These are phyloP conservation scores for Physcia stellaris DNA, from an alignment of 495 filamentous ascomycete genomes.

Conservation along the genomic window DNA sequence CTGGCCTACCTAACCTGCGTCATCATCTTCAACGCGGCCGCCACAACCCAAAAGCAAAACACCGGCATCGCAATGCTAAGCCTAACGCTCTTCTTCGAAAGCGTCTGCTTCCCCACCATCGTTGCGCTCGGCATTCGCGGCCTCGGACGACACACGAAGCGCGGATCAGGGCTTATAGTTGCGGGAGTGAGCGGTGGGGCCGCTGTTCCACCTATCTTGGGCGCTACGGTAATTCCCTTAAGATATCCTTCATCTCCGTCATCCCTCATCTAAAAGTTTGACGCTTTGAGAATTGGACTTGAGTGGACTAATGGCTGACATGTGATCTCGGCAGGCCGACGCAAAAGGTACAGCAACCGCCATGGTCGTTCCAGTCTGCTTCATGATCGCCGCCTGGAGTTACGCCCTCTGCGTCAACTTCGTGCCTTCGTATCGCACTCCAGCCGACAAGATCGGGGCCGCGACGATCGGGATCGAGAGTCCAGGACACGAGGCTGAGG, in stretches of 20 bases:
- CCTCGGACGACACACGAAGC: conserved; percentile 45
- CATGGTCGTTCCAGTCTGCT: conserved; percentile 43
- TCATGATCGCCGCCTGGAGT: conserved; percentile 43
- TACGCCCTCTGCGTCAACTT: conserved; percentile 54
- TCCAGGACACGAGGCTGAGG: not conserved
- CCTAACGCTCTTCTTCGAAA: conserved; percentile 46
- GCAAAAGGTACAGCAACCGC: conserved; percentile 32
- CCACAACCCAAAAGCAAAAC: conserved; percentile 14
- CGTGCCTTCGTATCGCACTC: conserved; percentile 40
- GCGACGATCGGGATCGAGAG: conserved; percentile 35
- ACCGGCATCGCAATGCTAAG: conserved; percentile 41
- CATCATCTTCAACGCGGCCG: conserved; percentile 5
- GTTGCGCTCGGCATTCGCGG: conserved; percentile 47
- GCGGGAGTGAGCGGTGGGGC: conserved; percentile 44
- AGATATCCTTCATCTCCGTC: not conserved
- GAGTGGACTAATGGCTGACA: conserved; percentile 22
- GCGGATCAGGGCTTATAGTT: conserved; percentile 42
- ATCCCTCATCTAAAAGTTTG: not conserved
- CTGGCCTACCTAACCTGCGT: conserved; percentile 24
- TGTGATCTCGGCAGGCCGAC: conserved; percentile 9
- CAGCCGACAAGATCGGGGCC: conserved; percentile 44
- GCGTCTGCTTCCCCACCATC: conserved; percentile 49
- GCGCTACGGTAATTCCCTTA: conserved; percentile 24
- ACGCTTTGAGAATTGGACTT: not conserved
- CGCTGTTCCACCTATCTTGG: conserved; percentile 35